Conservation (phyloP, 2,329 filamentous ascomycete species). For the Thelonectria discophora region DNA sequence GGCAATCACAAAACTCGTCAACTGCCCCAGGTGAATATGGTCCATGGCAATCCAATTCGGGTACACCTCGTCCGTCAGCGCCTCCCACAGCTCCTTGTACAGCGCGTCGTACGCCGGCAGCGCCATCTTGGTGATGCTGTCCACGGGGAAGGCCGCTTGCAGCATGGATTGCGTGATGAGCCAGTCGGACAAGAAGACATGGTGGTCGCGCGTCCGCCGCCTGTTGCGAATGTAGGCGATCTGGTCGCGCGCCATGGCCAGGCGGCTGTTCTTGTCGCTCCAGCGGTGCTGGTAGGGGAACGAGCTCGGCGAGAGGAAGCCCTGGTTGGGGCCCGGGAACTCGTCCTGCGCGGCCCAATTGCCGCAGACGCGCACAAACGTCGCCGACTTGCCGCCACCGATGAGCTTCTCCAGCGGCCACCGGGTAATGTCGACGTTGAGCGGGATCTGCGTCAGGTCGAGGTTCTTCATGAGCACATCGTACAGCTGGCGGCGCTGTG, state of each 20-base stretch:
- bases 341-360: conserved; percentile 28
- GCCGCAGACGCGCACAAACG: conserved; percentile 43
- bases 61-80: conserved; percentile 36
- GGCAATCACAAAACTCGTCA: conserved; percentile 39
- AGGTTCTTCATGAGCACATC: conserved; percentile 34
- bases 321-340: conserved; percentile 41
- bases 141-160: conserved; percentile 3
- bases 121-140: conserved; percentile 27
- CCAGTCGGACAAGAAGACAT: conserved; percentile 42
- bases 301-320: conserved; percentile 38
- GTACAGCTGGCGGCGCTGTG: conserved; percentile 34
- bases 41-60: conserved; percentile 49
- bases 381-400: conserved; percentile 34
- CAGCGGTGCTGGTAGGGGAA: conserved; percentile 41
- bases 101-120: conserved; percentile 33
- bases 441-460: conserved; percentile 34
- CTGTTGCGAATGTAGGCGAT: conserved; percentile 22
- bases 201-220: conserved; percentile 22
- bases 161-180: conserved; percentile 34
- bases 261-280: conserved; percentile 30
- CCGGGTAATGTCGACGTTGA: conserved; percentile 38
- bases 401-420: conserved; percentile 42
- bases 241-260: conserved; percentile 36
- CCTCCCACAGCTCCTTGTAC: conserved; percentile 39
- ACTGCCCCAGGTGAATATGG: conserved; percentile 35